Evolutionary conservation across 2,329 filamentous ascomycete genomes (phyloP).

Genomic region (Diaporthe batatas): DNA sequence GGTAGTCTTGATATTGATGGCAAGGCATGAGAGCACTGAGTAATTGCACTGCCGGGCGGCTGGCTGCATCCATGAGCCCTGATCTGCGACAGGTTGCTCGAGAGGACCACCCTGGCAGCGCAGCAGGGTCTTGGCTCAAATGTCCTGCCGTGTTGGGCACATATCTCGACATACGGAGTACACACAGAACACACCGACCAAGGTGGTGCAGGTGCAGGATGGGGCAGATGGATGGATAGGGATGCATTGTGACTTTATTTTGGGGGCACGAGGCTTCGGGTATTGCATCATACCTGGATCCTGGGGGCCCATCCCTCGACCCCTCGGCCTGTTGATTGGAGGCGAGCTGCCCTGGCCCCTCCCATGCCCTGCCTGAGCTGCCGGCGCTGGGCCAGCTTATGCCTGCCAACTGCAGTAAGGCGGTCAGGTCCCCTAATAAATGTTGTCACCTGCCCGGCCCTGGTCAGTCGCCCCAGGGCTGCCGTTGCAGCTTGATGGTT

Average conservation of each 20-base stretch:
- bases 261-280: constrained; percentile 27
- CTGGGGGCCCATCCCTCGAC: constrained; percentile 1
- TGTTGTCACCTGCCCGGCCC: constrained; percentile 14
- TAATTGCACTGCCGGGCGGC: neutral
- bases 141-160: neutral
- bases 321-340: constrained; percentile 24
- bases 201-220: constrained; percentile 6
- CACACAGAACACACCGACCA: neutral
- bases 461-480: neutral
- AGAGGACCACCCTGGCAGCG: neutral
- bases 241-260: constrained; percentile 33
- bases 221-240: constrained; percentile 15
- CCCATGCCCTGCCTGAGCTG: neutral
- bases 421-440: constrained; percentile 8
- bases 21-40: no score
- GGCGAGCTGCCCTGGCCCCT: neutral
- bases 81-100: constrained; percentile 25
- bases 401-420: constrained; percentile 22
- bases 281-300: constrained; percentile 33
- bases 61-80: constrained; percentile 19
- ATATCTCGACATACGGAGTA: neutral
- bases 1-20: neutral
- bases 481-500: neutral
- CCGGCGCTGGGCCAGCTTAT: constrained; percentile 8
- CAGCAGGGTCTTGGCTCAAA: neutral